phyloP scores from a whole-genome alignment of 371 early-diverging fungal genomes.

The Mortierella sp. region DNA sequence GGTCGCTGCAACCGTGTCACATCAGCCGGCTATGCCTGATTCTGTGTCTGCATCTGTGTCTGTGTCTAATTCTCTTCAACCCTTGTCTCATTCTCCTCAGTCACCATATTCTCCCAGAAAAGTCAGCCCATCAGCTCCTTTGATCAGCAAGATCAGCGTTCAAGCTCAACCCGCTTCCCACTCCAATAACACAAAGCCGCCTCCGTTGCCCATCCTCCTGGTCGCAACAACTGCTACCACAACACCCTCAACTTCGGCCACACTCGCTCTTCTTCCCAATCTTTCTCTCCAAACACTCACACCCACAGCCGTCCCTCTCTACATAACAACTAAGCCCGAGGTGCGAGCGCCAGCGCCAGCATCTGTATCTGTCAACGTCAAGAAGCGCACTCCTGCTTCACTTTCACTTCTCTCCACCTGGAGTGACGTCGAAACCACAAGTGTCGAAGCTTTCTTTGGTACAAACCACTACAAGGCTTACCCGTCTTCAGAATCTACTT shows the following conservation, averaged over 20 bases:
- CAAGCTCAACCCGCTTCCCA: background rate
- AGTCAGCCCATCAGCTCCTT: background rate
- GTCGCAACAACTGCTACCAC: background rate
- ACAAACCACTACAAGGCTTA: background rate
- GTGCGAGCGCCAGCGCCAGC: background rate
- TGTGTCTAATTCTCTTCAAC: background rate
- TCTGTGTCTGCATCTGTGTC: background rate
- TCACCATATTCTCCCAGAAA: background rate
- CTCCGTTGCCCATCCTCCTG: background rate
- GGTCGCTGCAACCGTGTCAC: background rate
- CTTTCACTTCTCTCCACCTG: background rate
- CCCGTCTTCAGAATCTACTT: background rate
- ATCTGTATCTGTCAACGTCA: background rate
- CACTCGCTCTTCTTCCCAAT: background rate
- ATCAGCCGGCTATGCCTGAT: background rate
- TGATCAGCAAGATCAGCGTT: background rate
- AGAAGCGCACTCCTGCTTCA: background rate
- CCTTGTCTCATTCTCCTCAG: background rate
- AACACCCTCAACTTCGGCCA: background rate
- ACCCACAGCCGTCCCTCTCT: background rate
- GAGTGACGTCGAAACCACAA: slow-evolving; percentile 1
- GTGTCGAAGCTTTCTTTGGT: slow-evolving; percentile 19
- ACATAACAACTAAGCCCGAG: background rate
- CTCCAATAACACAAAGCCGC: background rate
- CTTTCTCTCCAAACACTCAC: background rate